Percentiles rank a stretch among this genome's conserved stretches.
These are phyloP conservation scores for Schizosaccharomyces pombe DNA, from an alignment of 805 yeast species.

Conservation along the genomic window DNA sequence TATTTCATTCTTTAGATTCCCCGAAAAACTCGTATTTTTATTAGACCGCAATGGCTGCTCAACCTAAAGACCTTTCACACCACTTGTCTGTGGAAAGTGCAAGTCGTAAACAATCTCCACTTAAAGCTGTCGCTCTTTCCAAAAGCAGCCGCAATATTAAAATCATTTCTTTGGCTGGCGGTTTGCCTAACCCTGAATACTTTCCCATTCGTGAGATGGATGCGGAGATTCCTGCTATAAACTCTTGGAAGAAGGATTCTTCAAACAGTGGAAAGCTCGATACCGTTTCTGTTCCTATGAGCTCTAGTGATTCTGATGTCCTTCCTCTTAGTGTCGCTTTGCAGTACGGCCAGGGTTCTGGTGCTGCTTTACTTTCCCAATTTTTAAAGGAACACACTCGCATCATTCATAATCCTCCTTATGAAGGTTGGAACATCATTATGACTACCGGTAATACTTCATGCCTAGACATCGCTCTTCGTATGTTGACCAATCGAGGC, in stretches of 20 bases:
- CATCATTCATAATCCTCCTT: constrained; percentile 23
- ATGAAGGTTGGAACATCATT: constrained; percentile 50
- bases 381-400: constrained; percentile 49
- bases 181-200: constrained; percentile 69
- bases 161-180: constrained; percentile 70
- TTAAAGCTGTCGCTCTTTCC: constrained; percentile 65
- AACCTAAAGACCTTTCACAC: constrained; percentile 34
- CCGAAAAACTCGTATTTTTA: too few species aligned
- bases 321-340: constrained; percentile 62
- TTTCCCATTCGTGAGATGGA: constrained; percentile 70
- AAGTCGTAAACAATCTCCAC: constrained; percentile 53
- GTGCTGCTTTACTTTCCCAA: constrained; percentile 42
- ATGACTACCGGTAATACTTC: constrained; percentile 69
- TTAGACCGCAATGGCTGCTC: background rate
- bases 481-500: constrained; percentile 56
- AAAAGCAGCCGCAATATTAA: constrained; percentile 33
- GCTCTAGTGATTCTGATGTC: constrained; percentile 21
- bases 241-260: constrained; percentile 41
- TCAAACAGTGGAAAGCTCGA: constrained; percentile 8
- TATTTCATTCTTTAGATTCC: too few species aligned
- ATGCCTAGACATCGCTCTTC: constrained; percentile 64
- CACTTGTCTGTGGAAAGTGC: constrained; percentile 56
- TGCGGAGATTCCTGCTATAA: constrained; percentile 30
- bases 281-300: constrained; percentile 16
- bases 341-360: constrained; percentile 74